Base-by-base conservation (phyloP, 2,329 filamentous ascomycete genomes). In the Xylariaceae sp. region DNA sequence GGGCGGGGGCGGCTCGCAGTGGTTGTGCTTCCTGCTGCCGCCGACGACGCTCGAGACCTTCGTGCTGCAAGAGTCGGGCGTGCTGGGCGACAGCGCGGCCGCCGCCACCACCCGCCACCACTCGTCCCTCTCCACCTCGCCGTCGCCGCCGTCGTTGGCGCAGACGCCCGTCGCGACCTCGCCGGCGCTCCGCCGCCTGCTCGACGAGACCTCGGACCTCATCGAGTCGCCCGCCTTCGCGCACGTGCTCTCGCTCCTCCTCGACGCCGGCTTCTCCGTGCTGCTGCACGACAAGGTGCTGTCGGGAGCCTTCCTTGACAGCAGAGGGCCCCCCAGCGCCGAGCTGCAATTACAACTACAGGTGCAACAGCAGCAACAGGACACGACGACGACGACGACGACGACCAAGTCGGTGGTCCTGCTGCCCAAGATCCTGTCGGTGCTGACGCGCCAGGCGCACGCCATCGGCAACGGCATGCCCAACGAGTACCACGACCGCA, bases 201-300 rank as follows among this genome's bases (percentile, higher is more conserved):
- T 98, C 1, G 90, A 98, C 56, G 92, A 98, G 65, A 96, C 92
- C 2, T 85, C 90, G 24, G 92, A 98, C 56, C 74, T 98, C 16
- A 81, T 96, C 53, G 92, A 98, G 54, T 95, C 92, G 2, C 92
- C 92, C 0, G 76, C 85, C 22, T 96, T 96, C 60, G 75, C 80
- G 1, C 82, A 88, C 51, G 88, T 98, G 22, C 72, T 95, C 28
- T 86, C 83, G 2, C 77, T 85, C 37, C 73, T 95, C 36, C 82
- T 96, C 39, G 89, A 96, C 57, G 75, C 87, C 29, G 83, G 81
- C 35, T 98, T 95, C 63, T 83, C 83, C 3, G 75, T 82, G 16
- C 72, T 98, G 12, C 73, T 94, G 17, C 84, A 95, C 52, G 72
- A 76, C 50, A 92, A 92, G 59, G 75, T 95, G 34, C 80, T 84